Evolutionary conservation across 2,329 filamentous ascomycete genomes (phyloP).

Genomic region (Simplicillium sp.): DNA sequence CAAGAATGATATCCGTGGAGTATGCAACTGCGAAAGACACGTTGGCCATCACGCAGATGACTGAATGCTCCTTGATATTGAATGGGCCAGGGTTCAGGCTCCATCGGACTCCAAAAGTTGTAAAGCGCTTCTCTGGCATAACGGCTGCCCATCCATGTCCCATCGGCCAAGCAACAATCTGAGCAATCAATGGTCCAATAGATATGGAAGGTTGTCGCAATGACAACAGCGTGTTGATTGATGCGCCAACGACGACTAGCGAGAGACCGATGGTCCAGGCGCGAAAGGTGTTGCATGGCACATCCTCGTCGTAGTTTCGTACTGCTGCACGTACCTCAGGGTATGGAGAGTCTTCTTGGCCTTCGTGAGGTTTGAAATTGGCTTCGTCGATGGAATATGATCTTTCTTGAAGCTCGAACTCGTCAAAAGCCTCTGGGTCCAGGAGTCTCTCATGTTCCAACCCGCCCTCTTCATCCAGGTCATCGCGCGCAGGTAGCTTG

Average conservation of each 20-base stretch:
- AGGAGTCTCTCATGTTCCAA: neutral
- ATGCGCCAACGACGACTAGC: slow-evolving; percentile 47
- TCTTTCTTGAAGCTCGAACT: slow-evolving; percentile 2
- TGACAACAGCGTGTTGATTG: slow-evolving; percentile 55
- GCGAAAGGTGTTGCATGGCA: slow-evolving; percentile 57
- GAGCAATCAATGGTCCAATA: slow-evolving; percentile 50
- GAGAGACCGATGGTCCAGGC: slow-evolving; percentile 54
- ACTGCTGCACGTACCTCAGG: slow-evolving; percentile 57
- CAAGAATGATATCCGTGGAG: slow-evolving; percentile 64
- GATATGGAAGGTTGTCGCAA: slow-evolving; percentile 52
- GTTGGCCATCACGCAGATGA: slow-evolving; percentile 63
- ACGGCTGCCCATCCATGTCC: slow-evolving; percentile 51
- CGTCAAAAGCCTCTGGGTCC: slow-evolving; percentile 2
- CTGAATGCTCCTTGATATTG: slow-evolving; percentile 60
- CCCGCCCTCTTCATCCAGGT: neutral
- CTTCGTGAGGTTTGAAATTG: slow-evolving; percentile 25
- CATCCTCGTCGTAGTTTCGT: slow-evolving; percentile 52
- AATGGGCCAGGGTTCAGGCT: slow-evolving; percentile 59
- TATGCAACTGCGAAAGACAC: slow-evolving; percentile 63
- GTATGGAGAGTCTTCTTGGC: slow-evolving; percentile 52
- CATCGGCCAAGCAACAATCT: slow-evolving; percentile 55
- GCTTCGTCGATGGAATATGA: slow-evolving; percentile 15
- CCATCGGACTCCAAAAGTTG: slow-evolving; percentile 43
- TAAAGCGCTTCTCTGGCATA: slow-evolving; percentile 39
- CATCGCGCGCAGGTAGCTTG: too few relatives aligned